Conservation (phyloP, 768 basidiomycete species). For the Leccinum variicolor region DNA sequence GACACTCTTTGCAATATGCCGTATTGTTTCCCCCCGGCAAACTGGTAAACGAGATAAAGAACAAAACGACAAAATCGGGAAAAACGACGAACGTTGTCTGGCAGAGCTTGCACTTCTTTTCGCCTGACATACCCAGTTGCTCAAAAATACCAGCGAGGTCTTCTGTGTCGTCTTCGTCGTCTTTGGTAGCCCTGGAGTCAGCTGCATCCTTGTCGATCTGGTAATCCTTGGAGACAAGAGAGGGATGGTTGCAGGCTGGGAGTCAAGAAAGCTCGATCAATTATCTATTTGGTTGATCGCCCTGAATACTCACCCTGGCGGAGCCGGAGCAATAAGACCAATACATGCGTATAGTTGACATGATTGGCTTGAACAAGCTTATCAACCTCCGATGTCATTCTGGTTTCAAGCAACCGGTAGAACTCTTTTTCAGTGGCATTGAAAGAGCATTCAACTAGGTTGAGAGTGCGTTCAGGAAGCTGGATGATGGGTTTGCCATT, state of each 20-base stretch:
- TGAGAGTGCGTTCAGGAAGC: constrained; percentile 70
- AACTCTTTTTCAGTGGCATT: constrained; percentile 74
- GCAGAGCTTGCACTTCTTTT: constrained; percentile 77
- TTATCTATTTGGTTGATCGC: neutral
- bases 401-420: constrained; percentile 67
- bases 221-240: constrained; percentile 76
- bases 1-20: constrained; percentile 60
- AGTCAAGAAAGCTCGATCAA: neutral
- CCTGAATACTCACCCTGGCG: constrained; percentile 69
- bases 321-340: constrained; percentile 72
- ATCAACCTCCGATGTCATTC: constrained; percentile 64
- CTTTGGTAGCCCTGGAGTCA: constrained; percentile 55
- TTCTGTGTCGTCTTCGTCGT: constrained; percentile 58
- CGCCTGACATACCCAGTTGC: constrained; percentile 55
- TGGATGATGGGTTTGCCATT: constrained; percentile 83
- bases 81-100: constrained; percentile 54
- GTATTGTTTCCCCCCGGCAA: constrained; percentile 21
- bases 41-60: constrained; percentile 11
- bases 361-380: constrained; percentile 55
- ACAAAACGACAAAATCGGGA: neutral
- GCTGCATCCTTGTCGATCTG: constrained; percentile 72
- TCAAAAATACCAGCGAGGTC: constrained; percentile 75
- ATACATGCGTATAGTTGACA: constrained; percentile 65
- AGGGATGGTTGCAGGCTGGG: constrained; percentile 87
- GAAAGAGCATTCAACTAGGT: constrained; percentile 75